phyloP scores from a whole-genome alignment of 371 early-diverging fungal genomes.

The Entomophthora muscae region DNA sequence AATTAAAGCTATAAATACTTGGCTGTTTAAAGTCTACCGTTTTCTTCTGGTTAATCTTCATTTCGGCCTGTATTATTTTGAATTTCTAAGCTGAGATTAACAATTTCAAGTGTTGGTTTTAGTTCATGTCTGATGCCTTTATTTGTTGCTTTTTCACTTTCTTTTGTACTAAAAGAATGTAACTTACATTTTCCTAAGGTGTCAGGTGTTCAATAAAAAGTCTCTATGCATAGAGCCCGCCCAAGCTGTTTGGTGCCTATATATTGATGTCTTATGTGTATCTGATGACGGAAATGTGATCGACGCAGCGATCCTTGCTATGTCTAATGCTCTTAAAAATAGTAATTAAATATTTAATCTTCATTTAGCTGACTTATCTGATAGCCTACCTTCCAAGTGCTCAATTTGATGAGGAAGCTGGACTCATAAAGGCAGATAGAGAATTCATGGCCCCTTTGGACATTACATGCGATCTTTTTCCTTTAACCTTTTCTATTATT shows the following conservation, averaged over 20 bases:
- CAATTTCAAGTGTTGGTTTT: too few species aligned
- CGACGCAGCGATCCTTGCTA: slow-evolving; percentile 70
- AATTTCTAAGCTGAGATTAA: too few species aligned
- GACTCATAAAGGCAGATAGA: slow-evolving; percentile 34
- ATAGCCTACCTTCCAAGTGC: slow-evolving; percentile 46
- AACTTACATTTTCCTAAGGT: slow-evolving; percentile 14
- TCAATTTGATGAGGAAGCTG: slow-evolving; percentile 29
- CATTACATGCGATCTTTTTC: slow-evolving; percentile 30
- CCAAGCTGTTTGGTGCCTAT: slow-evolving; percentile 75
- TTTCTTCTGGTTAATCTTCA: too few species aligned
- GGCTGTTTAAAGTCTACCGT: too few species aligned
- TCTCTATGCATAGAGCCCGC: slow-evolving; percentile 65
- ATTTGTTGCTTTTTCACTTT: too few species aligned
- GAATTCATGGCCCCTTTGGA: slow-evolving; percentile 21
- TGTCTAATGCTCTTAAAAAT: slow-evolving; percentile 48
- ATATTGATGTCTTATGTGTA: slow-evolving; percentile 77
- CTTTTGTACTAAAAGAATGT: too few species aligned
- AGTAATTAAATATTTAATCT: slow-evolving; percentile 21
- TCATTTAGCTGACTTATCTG: slow-evolving; percentile 2
- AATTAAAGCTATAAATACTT: too few species aligned
- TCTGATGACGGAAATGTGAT: slow-evolving; percentile 80
- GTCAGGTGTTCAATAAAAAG: slow-evolving; percentile 41
- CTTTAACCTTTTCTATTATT: slow-evolving; percentile 48
- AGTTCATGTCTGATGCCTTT: too few species aligned
- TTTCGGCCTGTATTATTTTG: too few species aligned